Conservation (phyloP, 768 basidiomycete genomes). For the Boletus fagicola region DNA sequence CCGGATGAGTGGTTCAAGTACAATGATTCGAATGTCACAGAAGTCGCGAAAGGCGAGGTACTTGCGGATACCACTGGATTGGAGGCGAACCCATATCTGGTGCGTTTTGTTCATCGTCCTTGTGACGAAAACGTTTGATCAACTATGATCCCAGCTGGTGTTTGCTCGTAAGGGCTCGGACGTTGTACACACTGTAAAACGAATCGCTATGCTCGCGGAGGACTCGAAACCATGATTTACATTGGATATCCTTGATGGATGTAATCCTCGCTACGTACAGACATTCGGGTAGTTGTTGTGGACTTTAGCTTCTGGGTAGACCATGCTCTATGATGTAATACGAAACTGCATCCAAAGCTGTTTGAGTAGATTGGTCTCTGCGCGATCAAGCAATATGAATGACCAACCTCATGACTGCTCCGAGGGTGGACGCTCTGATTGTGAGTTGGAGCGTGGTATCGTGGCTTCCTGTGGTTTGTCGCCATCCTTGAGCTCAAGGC, state of each 20-base stretch:
- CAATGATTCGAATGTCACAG: slow-evolving; percentile 85
- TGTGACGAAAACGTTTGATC: neutral
- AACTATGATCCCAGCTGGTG: slow-evolving; percentile 55
- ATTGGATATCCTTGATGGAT: slow-evolving; percentile 29
- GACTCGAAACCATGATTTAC: slow-evolving; percentile 29
- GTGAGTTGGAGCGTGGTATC: slow-evolving; percentile 1
- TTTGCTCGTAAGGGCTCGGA: slow-evolving; percentile 78
- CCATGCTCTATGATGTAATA: slow-evolving; percentile 15
- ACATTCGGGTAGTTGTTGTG: slow-evolving; percentile 4
- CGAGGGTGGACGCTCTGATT: neutral
- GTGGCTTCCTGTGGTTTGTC: neutral
- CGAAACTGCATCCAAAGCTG: neutral
- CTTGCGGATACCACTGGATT: slow-evolving; percentile 87
- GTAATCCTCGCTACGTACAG: slow-evolving; percentile 15
- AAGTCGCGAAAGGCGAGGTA: slow-evolving; percentile 78
- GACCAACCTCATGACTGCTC: slow-evolving; percentile 19
- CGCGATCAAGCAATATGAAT: neutral
- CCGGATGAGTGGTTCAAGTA: slow-evolving; percentile 94
- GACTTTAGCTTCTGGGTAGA: slow-evolving; percentile 12
- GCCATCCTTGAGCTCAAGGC: slow-evolving; percentile 35
- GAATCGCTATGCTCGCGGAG: slow-evolving; percentile 40
- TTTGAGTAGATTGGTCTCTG: neutral
- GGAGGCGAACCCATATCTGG: slow-evolving; percentile 88
- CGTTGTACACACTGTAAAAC: slow-evolving; percentile 78
- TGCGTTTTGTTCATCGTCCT: slow-evolving; percentile 36